phyloP scores from a whole-genome alignment of 2,329 filamentous ascomycete species.

The Furcasterigmium sp. region DNA sequence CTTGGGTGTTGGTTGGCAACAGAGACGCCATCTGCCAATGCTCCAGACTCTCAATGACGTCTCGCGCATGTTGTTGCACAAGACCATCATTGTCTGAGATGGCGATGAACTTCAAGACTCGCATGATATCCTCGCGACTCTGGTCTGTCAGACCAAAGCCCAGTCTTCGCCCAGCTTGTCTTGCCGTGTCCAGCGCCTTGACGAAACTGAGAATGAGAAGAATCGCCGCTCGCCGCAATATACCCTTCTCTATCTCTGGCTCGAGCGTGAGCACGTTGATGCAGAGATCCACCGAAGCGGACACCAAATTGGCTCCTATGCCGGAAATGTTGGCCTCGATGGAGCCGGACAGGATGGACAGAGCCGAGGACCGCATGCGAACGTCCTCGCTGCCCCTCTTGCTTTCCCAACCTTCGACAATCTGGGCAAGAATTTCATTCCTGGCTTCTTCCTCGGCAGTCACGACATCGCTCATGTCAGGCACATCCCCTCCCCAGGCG shows the following conservation, averaged over 20 bases:
- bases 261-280: constrained; percentile 61
- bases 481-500: constrained; percentile 49
- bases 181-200: constrained; percentile 50
- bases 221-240: constrained; percentile 62
- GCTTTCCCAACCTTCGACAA: constrained; percentile 14
- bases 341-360: constrained; percentile 57
- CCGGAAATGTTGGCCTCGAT: constrained; percentile 58
- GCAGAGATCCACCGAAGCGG: constrained; percentile 56
- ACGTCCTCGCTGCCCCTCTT: constrained; percentile 27
- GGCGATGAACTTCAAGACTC: constrained; percentile 58
- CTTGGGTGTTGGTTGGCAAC: constrained; percentile 23
- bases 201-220: constrained; percentile 59
- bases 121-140: constrained; percentile 56
- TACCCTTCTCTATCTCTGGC: constrained; percentile 51
- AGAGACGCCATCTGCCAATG: constrained; percentile 53
- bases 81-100: constrained; percentile 63
- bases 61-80: constrained; percentile 60
- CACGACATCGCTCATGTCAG: constrained; percentile 40
- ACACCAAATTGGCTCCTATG: constrained; percentile 45
- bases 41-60: constrained; percentile 62
- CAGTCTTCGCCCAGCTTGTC: constrained; percentile 37
- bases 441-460: constrained; percentile 36
- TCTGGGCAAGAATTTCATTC: constrained; percentile 39
- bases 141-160: constrained; percentile 49
- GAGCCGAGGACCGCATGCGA: constrained; percentile 61